These are phyloP conservation scores for Suillus subluteus DNA, from an alignment of 768 basidiomycete genomes.

Conservation along the genomic window DNA sequence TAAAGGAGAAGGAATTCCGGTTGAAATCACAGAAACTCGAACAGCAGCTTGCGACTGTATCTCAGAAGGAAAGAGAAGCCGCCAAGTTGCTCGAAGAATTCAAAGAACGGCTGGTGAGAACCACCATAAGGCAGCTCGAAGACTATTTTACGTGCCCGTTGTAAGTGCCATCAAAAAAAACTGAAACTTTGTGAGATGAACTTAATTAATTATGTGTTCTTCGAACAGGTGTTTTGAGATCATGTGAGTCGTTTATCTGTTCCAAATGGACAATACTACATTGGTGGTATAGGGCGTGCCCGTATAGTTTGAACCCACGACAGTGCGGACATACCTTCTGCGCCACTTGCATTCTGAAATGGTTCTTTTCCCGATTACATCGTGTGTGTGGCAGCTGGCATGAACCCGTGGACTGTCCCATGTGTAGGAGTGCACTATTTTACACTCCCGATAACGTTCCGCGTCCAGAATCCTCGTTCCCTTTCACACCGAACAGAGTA, in stretches of 20 bases:
- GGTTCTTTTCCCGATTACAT: slow-evolving; percentile 72
- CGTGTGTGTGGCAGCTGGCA: slow-evolving; percentile 68
- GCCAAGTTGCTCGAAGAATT: slow-evolving; percentile 43
- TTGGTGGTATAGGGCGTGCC: slow-evolving; percentile 46
- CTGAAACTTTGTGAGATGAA: slow-evolving; percentile 12
- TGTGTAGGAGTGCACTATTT: slow-evolving; percentile 60
- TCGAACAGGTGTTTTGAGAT: slow-evolving; percentile 62
- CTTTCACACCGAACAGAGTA: slow-evolving; percentile 65
- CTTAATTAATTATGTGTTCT: slow-evolving; percentile 16
- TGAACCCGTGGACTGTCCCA: slow-evolving; percentile 66
- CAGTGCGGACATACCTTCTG: slow-evolving; percentile 73
- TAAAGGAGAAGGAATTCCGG: slow-evolving; percentile 43
- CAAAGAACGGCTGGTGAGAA: slow-evolving; percentile 33
- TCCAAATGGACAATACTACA: slow-evolving; percentile 1
- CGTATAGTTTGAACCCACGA: slow-evolving; percentile 56
- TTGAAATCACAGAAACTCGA: slow-evolving; percentile 42
- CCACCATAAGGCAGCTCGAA: slow-evolving; percentile 55
- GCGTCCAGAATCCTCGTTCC: slow-evolving; percentile 54
- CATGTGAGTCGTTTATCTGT: slow-evolving; percentile 38
- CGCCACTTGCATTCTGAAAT: slow-evolving; percentile 65
- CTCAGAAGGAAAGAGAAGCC: slow-evolving; percentile 47
- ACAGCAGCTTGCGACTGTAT: slow-evolving; percentile 41
- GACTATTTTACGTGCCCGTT: slow-evolving; percentile 68
- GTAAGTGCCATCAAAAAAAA: slow-evolving; percentile 41
- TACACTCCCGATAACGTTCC: slow-evolving; percentile 56